Evolutionary conservation across 371 early-diverging fungal genomes (phyloP), one percentile per base, ranked within the genome.

Genomic region (Lichtheimia hyalospora): DNA sequence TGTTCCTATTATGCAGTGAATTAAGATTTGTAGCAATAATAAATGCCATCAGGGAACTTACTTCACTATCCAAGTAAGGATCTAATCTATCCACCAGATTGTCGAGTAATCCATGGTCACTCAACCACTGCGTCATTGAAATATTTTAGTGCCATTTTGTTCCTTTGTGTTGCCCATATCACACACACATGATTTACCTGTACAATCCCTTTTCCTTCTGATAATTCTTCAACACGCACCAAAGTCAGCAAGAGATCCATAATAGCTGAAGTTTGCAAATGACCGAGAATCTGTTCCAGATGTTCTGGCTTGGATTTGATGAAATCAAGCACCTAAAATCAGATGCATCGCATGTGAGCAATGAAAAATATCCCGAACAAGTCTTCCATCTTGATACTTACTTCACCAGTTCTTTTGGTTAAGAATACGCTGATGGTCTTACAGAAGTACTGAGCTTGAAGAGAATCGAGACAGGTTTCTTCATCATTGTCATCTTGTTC

Each of bases 201-300:
- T 18, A 92, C 87, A 57, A 87, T 82, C 5, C 93, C 92, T 54
- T 78, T 84, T 16, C 90, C 96, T 58, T 93, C 91, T 10, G 92
- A 84, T 18, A 92, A 70, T 66, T 96, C 97, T 61, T 95, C 96
- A 57, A 95, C 73, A 61, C 92, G 92, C 57, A 96, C 91, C 14
- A 97, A 76, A 55, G 94, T 96, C 49, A 97, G 82, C 44, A 96
- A 67, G 21, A 97, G 72, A 69, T 96, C 98, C 70, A 93, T 92
- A 46, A 96, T 89, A 3, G 95, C 86, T 23, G 93, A 87, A 49
- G 87, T 89, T 21, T 88, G 89, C 64, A 97, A 80, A 71, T 97
- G 96, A 41, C 74, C 74, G 27, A 96, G 69, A 28, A 96, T 78
- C 49, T 74, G 77, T 14, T 68, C 54, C 21, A 79, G 74, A 5